Percentiles rank a stretch among this genome's conserved stretches.
Evolutionary conservation across 805 yeast genomes (phyloP).

Genomic region (Candida vartiovaarae): DNA sequence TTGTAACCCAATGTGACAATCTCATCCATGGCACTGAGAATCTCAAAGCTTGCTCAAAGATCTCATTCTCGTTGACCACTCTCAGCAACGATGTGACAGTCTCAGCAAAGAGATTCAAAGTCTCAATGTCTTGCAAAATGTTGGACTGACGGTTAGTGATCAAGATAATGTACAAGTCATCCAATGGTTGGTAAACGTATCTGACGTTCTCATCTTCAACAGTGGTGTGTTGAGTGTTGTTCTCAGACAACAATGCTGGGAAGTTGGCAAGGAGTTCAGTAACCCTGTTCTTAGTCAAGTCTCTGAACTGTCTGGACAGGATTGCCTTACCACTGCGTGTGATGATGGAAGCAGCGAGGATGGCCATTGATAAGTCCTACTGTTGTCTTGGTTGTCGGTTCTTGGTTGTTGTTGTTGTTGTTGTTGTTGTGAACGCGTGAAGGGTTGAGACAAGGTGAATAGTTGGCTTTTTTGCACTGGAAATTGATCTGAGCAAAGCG

Average conservation of each 20-base stretch:
- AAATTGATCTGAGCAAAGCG: no score
- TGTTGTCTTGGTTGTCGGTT: no score
- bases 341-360: constrained; percentile 90
- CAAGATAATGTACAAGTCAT: constrained; percentile 83
- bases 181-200: constrained; percentile 93
- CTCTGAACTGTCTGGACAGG: constrained; percentile 86
- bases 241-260: constrained; percentile 68
- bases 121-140: constrained; percentile 89
- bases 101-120: constrained; percentile 78
- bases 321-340: constrained; percentile 91
- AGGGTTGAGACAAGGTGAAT: no score
- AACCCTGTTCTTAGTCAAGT: constrained; percentile 75
- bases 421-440: no score
- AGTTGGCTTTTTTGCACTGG: no score
- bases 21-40: constrained; percentile 90
- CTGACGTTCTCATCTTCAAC: constrained; percentile 90
- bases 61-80: constrained; percentile 71
- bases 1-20: constrained; percentile 83
- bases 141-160: constrained; percentile 89
- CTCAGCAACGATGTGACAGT: constrained; percentile 71
- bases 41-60: constrained; percentile 77
- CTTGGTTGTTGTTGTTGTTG: constrained; percentile 1
- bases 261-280: constrained; percentile 80
- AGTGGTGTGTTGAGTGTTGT: constrained; percentile 79
- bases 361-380: constrained; percentile 40